phyloP scores from a whole-genome alignment of 768 basidiomycete species.

The Termitomyces sp. region DNA sequence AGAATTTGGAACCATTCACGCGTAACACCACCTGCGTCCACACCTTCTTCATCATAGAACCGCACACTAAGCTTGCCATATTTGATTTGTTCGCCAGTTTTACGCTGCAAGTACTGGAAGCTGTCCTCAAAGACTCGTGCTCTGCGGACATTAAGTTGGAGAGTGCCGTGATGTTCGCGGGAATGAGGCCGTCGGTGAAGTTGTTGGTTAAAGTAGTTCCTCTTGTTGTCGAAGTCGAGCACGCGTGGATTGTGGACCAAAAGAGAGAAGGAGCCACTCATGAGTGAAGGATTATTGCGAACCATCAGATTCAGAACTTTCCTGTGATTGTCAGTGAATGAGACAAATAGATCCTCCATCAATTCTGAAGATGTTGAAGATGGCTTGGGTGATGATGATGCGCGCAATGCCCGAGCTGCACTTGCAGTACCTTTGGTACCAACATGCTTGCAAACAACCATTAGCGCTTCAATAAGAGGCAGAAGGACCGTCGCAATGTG shows the following conservation, averaged over 20 bases:
- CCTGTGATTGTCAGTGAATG: conserved; percentile 90
- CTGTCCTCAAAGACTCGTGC: conserved; percentile 97
- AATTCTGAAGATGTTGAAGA: conserved; percentile 68
- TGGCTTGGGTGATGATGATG: conserved; percentile 66
- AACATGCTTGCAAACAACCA: conserved; percentile 98
- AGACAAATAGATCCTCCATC: conserved; percentile 89
- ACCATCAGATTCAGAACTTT: conserved; percentile 97
- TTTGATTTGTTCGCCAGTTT: conserved; percentile 94
- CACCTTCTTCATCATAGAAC: conserved; percentile 96
- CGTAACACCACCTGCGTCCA: conserved; percentile 97
- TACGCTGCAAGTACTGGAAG: conserved; percentile 86
- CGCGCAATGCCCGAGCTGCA: conserved; percentile 51
- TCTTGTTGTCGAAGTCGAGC: conserved; percentile 99
- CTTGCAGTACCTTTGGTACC: conserved; percentile 56
- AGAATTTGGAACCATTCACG: conserved; percentile 99
- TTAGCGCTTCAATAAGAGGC: conserved; percentile 92
- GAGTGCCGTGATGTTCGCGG: conserved; percentile 77
- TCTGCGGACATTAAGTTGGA: conserved; percentile 87
- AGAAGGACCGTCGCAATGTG: conserved; percentile 91
- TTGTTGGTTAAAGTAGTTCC: conserved; percentile 93
- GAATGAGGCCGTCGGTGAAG: conserved; percentile 78
- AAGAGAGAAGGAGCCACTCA: conserved; percentile 97
- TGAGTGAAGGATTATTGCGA: conserved; percentile 94
- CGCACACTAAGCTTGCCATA: conserved; percentile 95
- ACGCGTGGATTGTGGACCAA: conserved; percentile 95